Evolutionary conservation across 2,329 filamentous ascomycete species (phyloP), one percentile per base, ranked within the genome.

Genomic region (Paraphoma chrysanthemicola): DNA sequence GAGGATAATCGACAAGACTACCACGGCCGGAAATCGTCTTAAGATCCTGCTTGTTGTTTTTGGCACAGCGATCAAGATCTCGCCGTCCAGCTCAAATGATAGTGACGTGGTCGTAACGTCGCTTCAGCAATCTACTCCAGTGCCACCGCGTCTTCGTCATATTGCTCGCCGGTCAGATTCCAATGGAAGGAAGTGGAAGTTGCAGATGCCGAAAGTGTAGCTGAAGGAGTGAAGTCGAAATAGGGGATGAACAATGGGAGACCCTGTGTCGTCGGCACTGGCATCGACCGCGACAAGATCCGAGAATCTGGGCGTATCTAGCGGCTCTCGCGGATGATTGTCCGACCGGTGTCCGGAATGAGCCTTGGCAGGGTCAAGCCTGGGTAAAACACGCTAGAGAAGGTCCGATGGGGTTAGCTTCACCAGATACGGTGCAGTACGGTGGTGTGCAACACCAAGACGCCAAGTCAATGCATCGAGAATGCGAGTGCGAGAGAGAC

Each of bases 11-110:
- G 36, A 54, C 30, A 38, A 43, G n/a, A 44, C 33, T 12, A n/a
- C 12, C 10, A 10, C 31, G 4, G 30, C 17, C 4, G 51, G 41
- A 36, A 31, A 45, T 33, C 18, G 31, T 6, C 18, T 54, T 10
- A 53, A 57, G 44, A 18, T 57, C 2, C 30, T 58, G 3, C 29
- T 55, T 9, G 33, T 58, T 6, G 12, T 54, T 12, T 54, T 43
- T 42, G 51, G 56, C 8, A 44, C 12, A 4, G 17, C 23, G n/a
- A 8, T 31, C 23, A 16, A 42, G 23, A 18, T 14, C 2, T n/a
- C 44, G 17, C 12, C 31, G 12, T 5, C 29, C 8, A 16, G 2
- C 3, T 51, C 49, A n/a, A 43, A 33, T 2, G 44, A 36, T 6
- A 33, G 17, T 30, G 23, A 53, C 2, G 1, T 53, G 17, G 18